Percentiles rank a stretch among this genome's conserved stretches.
Conservation (phyloP, 768 basidiomycete species). For the Gautieria morchelliformis region DNA sequence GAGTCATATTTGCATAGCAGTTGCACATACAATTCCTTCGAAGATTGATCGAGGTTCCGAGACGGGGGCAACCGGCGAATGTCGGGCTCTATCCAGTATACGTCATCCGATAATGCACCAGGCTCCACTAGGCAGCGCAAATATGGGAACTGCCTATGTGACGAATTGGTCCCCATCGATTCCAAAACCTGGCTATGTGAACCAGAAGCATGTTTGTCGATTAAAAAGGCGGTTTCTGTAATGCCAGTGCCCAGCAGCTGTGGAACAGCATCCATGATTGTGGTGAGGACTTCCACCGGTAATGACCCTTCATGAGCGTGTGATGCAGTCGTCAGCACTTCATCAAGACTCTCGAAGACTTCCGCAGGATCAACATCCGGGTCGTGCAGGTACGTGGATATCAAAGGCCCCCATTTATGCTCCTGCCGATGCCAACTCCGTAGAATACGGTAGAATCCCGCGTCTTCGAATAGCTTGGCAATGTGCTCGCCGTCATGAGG, state of each 20-base stretch:
- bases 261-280: constrained; percentile 51
- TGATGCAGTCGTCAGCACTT: constrained; percentile 42
- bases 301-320: constrained; percentile 40
- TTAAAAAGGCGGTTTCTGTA: constrained; percentile 56
- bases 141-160: constrained; percentile 62
- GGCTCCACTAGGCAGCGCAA: constrained; percentile 64
- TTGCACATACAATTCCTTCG: constrained; percentile 56
- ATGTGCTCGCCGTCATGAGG: constrained; percentile 70
- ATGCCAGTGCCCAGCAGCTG: constrained; percentile 53
- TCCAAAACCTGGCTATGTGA: constrained; percentile 59
- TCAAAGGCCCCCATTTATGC: constrained; percentile 60
- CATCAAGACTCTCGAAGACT: constrained; percentile 57
- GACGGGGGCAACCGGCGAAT: constrained; percentile 24
- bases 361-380: constrained; percentile 48
- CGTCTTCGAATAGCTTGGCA: constrained; percentile 59
- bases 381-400: constrained; percentile 71
- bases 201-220: constrained; percentile 59
- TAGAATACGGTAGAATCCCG: constrained; percentile 88
- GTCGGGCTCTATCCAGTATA: constrained; percentile 8
- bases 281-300: constrained; percentile 44
- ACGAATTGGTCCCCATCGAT: constrained; percentile 33
- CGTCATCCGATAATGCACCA: constrained; percentile 29
- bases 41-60: constrained; percentile 33
- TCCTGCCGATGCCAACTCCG: constrained; percentile 73
- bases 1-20: constrained; percentile 71